These are phyloP conservation scores for Acanthamoeba castellanii DNA, from an alignment of 208 protist species.

Conservation along the genomic window DNA sequence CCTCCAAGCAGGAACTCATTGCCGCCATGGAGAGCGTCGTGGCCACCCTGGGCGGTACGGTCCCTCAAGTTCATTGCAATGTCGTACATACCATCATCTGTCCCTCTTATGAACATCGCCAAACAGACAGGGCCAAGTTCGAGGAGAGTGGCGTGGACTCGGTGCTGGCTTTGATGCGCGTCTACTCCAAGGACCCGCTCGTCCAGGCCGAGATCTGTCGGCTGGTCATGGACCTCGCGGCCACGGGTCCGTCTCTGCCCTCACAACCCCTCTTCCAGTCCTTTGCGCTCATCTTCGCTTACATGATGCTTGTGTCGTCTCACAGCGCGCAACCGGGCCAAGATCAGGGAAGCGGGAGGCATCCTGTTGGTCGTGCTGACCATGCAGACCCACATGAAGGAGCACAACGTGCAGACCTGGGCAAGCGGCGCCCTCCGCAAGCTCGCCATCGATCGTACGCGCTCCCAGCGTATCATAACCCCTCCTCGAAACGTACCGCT, in stretches of 20 bases:
- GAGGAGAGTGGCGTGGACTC: constrained; percentile 22
- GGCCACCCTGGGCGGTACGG: neutral
- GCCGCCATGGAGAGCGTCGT: constrained; percentile 28
- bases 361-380: neutral
- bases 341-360: constrained; percentile 24
- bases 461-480: too few relatives aligned
- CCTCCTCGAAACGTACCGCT: neutral
- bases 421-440: constrained; percentile 16
- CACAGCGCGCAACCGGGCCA: neutral
- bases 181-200: constrained; percentile 1
- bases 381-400: neutral
- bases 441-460: constrained; percentile 12
- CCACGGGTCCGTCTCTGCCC: neutral
- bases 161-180: neutral
- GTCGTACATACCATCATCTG: neutral
- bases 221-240: neutral
- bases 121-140: neutral
- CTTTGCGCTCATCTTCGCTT: neutral
- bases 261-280: neutral
- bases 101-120: too few relatives aligned
- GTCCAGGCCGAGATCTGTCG: constrained; percentile 51
- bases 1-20: neutral
- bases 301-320: neutral
- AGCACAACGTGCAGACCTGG: constrained; percentile 45
- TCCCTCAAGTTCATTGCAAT: neutral